Evolutionary conservation across 148 eudicot genomes (phyloP), one percentile per base, ranked within the genome.

Genomic region (Rhododendron griersonianum): DNA sequence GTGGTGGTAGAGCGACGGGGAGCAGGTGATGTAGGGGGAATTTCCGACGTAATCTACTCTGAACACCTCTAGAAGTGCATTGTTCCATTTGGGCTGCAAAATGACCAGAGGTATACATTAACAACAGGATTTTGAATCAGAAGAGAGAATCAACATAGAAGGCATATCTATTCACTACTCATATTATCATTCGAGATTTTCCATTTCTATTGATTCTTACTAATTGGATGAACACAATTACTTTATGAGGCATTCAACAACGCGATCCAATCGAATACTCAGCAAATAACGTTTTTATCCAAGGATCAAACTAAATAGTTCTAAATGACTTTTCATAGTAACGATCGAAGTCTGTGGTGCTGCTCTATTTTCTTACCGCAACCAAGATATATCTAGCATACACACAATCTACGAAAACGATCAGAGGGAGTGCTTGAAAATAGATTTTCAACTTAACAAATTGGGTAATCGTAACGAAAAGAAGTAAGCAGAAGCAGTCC

Each of bases 61-160:
- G 91, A 96, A 95, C 93, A 93, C 90, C 94, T 94, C 93, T 41
- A 96, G 86, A 39, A 96, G 90, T 35, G 98, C 99, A 86, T 93
- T 82, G 81, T 96, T 96, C 98, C 99, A 96, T 86, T 93, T 94
- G 19, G 92, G 91, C 94, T 92, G 91, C 80, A 91, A 71, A 78
- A 75, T 41, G 28, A 75, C 45, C 53, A 23, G 65, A 51, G 37
- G 59, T 1, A 57, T 21, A 63, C 55, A 5, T 74, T 67, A 41
- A 30, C 37, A 16, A 18, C 80, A 16, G 4, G 50, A 37, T 76
- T 76, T 76, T 74, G 10, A 69, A 69, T 28, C 15, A 69, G 2
- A n/a, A 65, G 15, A n/a, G 73, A 65, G 16, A 69, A 69, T 28
- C 9, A 19, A n/a, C 7, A 63, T 7, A 63, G 2, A 63, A 8